Base-by-base conservation (phyloP, 257 asterid species). In the Solanum acaule region DNA sequence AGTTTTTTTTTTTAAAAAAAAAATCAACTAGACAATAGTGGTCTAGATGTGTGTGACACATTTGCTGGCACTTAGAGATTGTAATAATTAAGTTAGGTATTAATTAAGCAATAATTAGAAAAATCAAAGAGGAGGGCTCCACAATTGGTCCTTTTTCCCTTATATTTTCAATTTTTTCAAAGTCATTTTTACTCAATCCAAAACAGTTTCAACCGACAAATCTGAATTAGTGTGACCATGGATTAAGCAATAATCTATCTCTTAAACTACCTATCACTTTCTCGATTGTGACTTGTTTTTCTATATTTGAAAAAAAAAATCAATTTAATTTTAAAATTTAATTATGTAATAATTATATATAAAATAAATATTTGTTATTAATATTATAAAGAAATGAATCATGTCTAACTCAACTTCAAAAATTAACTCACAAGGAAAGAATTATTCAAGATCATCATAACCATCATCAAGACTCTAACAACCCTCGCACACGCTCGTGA, bases 121-220 rank as follows among this genome's bases (percentile, higher is more conserved):
- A 72, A 79, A 79, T 79, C 18, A 16, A 35, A 44, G 40, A 14
- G 27, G 18, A 10, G 38, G 67, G 40, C 68, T 44, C 85, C 61
- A 77, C 84, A 11, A 6, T n/a, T 77, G 59, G 10, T 77, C 56
- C 13, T 40, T 23, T 37, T 37, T 3, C 0, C 22, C 83, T 2
- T 22, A 11, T 35, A 34, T 35, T 35, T 23, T 22, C 56, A 75
- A 11, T 22, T 10, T 37, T 38, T 10, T 6, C 49, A 16, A 2
- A 38, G 4, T 77, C 18, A 31, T 6, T 73, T 75, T 75, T 20
- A 10, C 20, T 5, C 52, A 5, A 75, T 75, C 18, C 9, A 79
- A 79, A 79, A 79, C 38, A 15, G 25, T 79, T 16, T 44, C 40
- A 46, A 46, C 85, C 85, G 85, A 79, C 85, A 79, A 79, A 79